These are phyloP conservation scores for Magnolia kwangsiensis DNA, from an alignment of 164 flowering plant genomes.

Conservation along the genomic window DNA sequence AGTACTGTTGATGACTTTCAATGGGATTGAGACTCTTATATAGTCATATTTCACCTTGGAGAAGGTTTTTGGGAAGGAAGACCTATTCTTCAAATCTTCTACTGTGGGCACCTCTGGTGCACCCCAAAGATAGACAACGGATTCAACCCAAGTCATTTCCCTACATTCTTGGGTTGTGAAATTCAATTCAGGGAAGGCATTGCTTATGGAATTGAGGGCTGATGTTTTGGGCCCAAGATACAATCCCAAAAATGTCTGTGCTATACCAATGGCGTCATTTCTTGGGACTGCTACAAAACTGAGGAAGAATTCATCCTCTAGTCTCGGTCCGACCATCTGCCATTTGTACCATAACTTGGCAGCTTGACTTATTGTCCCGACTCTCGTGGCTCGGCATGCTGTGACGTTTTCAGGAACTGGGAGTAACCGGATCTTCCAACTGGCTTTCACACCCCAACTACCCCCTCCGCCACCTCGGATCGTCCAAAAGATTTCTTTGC, in stretches of 20 bases:
- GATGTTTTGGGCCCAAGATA: slow-evolving; percentile 17
- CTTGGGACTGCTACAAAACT: not conserved
- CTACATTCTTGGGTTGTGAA: slow-evolving; percentile 10
- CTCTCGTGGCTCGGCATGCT: slow-evolving; percentile 8
- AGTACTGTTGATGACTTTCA: slow-evolving; percentile 5
- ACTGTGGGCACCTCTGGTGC: slow-evolving; percentile 5
- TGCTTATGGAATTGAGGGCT: slow-evolving; percentile 1
- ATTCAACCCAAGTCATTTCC: slow-evolving; percentile 25
- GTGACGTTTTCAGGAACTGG: slow-evolving; percentile 17
- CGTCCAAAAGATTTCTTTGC: slow-evolving; percentile 25
- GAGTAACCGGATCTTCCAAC: slow-evolving; percentile 21
- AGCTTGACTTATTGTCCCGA: not conserved
- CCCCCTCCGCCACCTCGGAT: slow-evolving; percentile 24
- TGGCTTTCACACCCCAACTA: slow-evolving; percentile 14
- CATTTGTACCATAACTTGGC: slow-evolving; percentile 17
- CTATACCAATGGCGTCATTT: not conserved
- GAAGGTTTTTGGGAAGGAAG: slow-evolving; percentile 8
- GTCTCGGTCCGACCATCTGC: slow-evolving; percentile 10
- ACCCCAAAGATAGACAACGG: slow-evolving; percentile 12
- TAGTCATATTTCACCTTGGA: slow-evolving; percentile 26
- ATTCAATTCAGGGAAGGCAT: slow-evolving; percentile 18
- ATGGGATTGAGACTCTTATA: slow-evolving; percentile 16
- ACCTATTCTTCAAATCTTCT: slow-evolving; percentile 16
- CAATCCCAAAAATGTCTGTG: slow-evolving; percentile 15
- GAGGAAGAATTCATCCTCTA: slow-evolving; percentile 14